Base-by-base conservation (phyloP, 164 flowering plant genomes). In the Pachysandra terminalis region DNA sequence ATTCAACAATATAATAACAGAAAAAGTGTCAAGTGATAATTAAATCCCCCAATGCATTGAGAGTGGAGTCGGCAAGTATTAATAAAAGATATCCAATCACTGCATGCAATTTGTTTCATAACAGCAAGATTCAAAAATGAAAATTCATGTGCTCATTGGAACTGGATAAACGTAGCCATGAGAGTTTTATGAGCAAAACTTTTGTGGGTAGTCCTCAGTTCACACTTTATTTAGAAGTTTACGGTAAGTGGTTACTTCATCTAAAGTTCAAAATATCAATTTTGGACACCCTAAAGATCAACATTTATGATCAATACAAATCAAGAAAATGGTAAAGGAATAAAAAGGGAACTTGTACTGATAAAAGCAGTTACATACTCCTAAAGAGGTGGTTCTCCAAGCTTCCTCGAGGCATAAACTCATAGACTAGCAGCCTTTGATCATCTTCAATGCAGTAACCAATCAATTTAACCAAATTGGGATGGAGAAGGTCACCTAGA, bases 391-490 rank as follows among this genome's bases (percentile, higher is more conserved):
- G 98, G 73, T 91, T 93, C 77, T 93, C 98, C 84, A 93, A 83
- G 85, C 98, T 93, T 74, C 98, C 98, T 68, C 98, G 84, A 59
- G 98, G 96, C 97, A 93, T 87, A 66, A 89, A 93, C 75, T 93
- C 98, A 71, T 93, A 93, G 0, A 87, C 98, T 23, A 93, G 85
- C 81, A 93, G 68, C 79, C 98, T 82, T 63, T 93, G 97, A 82
- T 93, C 92, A 82, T 91, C 98, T 82, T 93, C 98, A 65, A 89
- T 91, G 77, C 98, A 93, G 74, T 88, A 93, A 63, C 98, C 98
- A 68, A 93, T 85, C 72, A 93, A 76, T 75, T 88, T 88, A 58
- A 93, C 98, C 77, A 93, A 75, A 84, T 93, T 88, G n/a, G 88
- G 91, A 81, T 91, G 96, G 52, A 87, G 79, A 48, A 93, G 98